phyloP scores from a whole-genome alignment of 2,329 filamentous ascomycete genomes.

The Ilyonectria destructans region DNA sequence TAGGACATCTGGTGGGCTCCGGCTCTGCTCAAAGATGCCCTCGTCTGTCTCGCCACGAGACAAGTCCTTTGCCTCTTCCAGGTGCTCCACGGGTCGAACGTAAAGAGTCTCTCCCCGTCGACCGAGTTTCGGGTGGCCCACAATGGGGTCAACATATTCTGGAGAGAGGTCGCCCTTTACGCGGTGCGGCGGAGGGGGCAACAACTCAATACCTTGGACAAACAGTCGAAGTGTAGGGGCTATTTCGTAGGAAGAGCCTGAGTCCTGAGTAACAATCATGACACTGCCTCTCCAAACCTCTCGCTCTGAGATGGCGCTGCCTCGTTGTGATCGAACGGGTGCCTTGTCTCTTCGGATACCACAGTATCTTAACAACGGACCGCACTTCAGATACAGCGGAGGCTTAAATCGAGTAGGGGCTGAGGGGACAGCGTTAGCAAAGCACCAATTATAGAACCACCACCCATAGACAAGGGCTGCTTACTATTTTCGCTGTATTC shows the following conservation, averaged over 20 bases:
- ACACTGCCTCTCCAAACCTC: slow-evolving; percentile 95
- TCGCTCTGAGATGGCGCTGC: slow-evolving; percentile 63
- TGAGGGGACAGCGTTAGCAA: slow-evolving; percentile 46
- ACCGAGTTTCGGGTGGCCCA: slow-evolving; percentile 88
- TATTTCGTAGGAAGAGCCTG: slow-evolving; percentile 85
- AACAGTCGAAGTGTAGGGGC: slow-evolving; percentile 88
- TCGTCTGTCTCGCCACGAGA: slow-evolving; percentile 85
- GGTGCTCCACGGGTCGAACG: slow-evolving; percentile 89
- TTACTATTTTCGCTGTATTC: slow-evolving; percentile 77
- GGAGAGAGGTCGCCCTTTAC: slow-evolving; percentile 78
- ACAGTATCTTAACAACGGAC: slow-evolving; percentile 90
- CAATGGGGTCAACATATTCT: slow-evolving; percentile 91
- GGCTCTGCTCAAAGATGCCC: slow-evolving; percentile 84
- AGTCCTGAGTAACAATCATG: slow-evolving; percentile 95
- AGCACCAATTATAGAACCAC: not conserved
- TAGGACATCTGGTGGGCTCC: slow-evolving; percentile 66
- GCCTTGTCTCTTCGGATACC: slow-evolving; percentile 80
- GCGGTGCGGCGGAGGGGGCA: slow-evolving; percentile 83
- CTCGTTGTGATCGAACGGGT: slow-evolving; percentile 49
- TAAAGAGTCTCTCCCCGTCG: slow-evolving; percentile 90
- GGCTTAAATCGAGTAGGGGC: slow-evolving; percentile 85
- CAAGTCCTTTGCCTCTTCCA: slow-evolving; percentile 84
- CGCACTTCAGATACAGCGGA: slow-evolving; percentile 88
- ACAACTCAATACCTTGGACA: slow-evolving; percentile 85
- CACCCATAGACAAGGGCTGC: slow-evolving; percentile 33